Percentiles rank a stretch among this genome's conserved stretches.
Conservation (phyloP, 2,329 filamentous ascomycete genomes). For the Tolypocladium guangdongense region DNA sequence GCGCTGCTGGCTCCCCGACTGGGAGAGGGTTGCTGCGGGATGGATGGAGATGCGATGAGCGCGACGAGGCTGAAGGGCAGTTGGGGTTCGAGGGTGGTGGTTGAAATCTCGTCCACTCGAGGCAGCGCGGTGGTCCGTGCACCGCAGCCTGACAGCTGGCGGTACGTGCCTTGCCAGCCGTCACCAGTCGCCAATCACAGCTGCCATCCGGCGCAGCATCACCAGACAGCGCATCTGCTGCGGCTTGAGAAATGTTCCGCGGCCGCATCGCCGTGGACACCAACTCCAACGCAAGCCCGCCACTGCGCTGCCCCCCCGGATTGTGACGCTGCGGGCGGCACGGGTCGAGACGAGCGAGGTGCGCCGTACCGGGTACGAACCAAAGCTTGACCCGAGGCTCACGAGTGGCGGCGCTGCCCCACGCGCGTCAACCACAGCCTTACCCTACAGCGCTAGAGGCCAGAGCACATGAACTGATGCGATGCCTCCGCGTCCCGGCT, state of each 20-base stretch:
- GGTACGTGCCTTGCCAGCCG: not conserved
- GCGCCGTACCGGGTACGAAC: not conserved
- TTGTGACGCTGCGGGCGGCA: not conserved
- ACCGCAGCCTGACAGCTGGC: not conserved
- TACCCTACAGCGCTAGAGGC: not conserved
- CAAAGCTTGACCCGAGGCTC: not conserved
- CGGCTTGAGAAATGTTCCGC: not conserved
- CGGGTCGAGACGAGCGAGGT: too few relatives aligned
- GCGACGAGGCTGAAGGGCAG: slow-evolving; percentile 3
- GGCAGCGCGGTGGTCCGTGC: slow-evolving; percentile 6
- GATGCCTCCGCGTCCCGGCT: too few relatives aligned
- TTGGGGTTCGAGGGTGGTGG: slow-evolving; percentile 1
- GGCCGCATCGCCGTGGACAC: not conserved
- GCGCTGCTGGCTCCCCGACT: slow-evolving; percentile 8
- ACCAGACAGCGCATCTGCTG: not conserved
- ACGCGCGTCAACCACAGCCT: not conserved
- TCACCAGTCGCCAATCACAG: too few relatives aligned
- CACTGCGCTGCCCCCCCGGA: not conserved
- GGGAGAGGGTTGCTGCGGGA: slow-evolving; percentile 4
- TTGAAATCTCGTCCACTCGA: slow-evolving; percentile 7
- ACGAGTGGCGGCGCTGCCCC: not conserved
- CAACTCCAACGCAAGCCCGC: too few relatives aligned
- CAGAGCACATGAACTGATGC: not conserved
- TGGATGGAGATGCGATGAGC: not conserved
- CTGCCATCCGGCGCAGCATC: not conserved